Evolutionary conservation across 2,329 filamentous ascomycete species (phyloP).

Genomic region (Colletotrichum sp.): DNA sequence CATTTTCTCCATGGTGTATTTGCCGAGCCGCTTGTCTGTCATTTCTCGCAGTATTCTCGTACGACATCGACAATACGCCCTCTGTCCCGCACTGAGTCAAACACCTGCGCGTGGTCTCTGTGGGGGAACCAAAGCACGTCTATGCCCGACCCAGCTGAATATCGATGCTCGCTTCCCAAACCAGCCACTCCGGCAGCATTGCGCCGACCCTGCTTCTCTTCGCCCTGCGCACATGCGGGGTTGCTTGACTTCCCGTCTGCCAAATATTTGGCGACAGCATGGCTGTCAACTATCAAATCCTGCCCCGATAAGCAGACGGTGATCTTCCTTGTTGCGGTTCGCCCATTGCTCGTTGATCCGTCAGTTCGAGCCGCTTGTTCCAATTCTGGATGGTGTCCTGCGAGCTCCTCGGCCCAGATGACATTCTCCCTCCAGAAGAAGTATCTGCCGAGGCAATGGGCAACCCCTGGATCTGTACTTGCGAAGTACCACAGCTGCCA

Average conservation of each 20-base stretch:
- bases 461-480: constrained; percentile 69
- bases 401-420: constrained; percentile 71
- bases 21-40: neutral
- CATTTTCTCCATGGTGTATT: neutral
- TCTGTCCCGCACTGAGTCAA: constrained; percentile 42
- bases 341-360: constrained; percentile 7
- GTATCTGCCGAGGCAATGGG: constrained; percentile 66
- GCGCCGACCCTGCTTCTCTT: neutral
- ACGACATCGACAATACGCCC: constrained; percentile 28
- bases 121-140: constrained; percentile 65
- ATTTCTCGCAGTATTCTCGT: neutral
- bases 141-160: constrained; percentile 39
- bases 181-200: constrained; percentile 5
- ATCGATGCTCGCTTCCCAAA: neutral
- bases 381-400: constrained; percentile 22
- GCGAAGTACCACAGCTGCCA: constrained; percentile 76
- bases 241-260: constrained; percentile 19
- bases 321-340: constrained; percentile 39
- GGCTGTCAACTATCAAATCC: constrained; percentile 70
- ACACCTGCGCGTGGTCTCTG: constrained; percentile 69
- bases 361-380: neutral
- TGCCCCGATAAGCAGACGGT: constrained; percentile 63
- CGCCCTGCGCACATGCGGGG: constrained; percentile 21
- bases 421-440: constrained; percentile 78
- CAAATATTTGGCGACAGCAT: constrained; percentile 63